phyloP scores from a whole-genome alignment of 345 rosid genomes.

The Brassica cretica region DNA sequence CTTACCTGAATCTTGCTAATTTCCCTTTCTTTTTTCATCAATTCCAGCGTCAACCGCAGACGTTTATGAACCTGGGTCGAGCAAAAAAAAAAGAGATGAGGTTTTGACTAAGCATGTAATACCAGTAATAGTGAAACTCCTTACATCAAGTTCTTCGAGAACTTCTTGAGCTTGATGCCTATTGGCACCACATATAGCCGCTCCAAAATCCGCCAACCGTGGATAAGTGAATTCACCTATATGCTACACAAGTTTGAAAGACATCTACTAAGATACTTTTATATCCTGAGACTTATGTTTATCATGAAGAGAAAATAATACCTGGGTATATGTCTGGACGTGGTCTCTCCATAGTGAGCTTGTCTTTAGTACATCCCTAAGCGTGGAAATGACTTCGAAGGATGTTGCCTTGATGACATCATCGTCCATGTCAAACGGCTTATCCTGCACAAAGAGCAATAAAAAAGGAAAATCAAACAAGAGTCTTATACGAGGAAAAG shows the following conservation, averaged over 20 bases:
- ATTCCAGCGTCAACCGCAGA: neutral
- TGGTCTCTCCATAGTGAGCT: neutral
- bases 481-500: neutral
- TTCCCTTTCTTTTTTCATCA: slow-evolving; percentile 84
- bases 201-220: neutral
- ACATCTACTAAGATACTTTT: neutral
- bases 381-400: neutral
- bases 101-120: neutral
- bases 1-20: slow-evolving; percentile 90
- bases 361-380: neutral
- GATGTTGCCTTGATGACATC: slow-evolving; percentile 3
- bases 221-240: neutral
- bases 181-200: neutral
- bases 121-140: neutral
- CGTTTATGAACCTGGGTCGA: neutral
- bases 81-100: neutral
- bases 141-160: neutral
- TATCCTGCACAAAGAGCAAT: neutral
- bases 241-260: neutral
- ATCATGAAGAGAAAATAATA: neutral
- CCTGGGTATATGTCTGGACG: neutral
- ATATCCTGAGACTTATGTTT: neutral
- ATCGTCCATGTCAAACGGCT: slow-evolving; percentile 4
- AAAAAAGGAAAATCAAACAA: neutral
- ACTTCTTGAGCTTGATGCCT: neutral